phyloP scores from a whole-genome alignment of 805 yeast species.

The Saccharomycodes ludwigii region DNA sequence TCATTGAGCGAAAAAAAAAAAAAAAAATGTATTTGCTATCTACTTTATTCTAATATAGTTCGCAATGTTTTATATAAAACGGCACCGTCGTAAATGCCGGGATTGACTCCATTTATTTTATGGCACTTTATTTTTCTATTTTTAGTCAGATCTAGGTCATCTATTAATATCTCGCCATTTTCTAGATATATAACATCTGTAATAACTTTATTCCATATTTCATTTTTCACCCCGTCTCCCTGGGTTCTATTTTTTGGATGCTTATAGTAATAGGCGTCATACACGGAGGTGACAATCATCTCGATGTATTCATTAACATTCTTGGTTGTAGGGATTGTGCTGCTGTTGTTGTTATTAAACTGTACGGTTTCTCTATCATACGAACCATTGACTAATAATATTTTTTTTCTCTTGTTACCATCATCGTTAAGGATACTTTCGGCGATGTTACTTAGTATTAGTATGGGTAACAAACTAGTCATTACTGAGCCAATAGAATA shows the following conservation, averaged over 20 bases:
- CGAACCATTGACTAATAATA: constrained; percentile 61
- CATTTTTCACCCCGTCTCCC: constrained; percentile 1
- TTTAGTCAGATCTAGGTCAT: constrained; percentile 25
- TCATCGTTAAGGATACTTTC: constrained; percentile 32
- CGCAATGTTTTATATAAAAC: too few species aligned
- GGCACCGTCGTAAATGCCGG: too few species aligned
- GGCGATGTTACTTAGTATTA: constrained; percentile 64
- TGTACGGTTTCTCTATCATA: constrained; percentile 64
- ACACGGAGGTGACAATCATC: constrained; percentile 42
- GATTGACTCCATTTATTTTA: too few species aligned
- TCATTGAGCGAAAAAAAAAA: too few species aligned
- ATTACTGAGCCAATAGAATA: constrained; percentile 81
- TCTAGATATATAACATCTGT: constrained; percentile 52
- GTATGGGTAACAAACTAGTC: constrained; percentile 76
- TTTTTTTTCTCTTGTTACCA: constrained; percentile 29
- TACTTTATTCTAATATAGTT: too few species aligned
- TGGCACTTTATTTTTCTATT: too few species aligned
- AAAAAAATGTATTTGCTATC: too few species aligned
- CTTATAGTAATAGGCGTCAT: constrained; percentile 32
- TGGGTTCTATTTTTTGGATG: constrained; percentile 1
- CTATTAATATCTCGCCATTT: constrained; percentile 38
- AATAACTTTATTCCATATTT: constrained; percentile 35
- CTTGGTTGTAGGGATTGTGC: too few species aligned
- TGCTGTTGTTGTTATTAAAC: constrained; percentile 25
- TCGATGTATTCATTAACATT: constrained; percentile 45